Evolutionary conservation across 352 stramenopile genomes (phyloP), one percentile per base, ranked within the genome.

Genomic region (Globisporangium megalacanthum): DNA sequence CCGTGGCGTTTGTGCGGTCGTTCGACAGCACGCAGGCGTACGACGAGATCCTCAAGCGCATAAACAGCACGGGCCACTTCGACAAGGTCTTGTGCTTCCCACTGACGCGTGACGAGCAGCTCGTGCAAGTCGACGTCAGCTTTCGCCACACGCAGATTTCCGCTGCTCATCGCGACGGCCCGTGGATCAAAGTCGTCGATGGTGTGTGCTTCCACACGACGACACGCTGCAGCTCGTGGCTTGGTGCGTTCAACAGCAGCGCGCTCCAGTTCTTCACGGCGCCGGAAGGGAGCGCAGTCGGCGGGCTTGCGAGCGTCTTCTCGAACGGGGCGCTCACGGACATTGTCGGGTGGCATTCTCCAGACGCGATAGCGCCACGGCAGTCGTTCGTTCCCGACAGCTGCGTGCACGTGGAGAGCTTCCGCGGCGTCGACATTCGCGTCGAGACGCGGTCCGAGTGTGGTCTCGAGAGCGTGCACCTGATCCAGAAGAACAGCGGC

Each of bases 181-280:
- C 52, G 4, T 41, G 62, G 11, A 36, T 20, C 15, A 47, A 48
- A 20, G 31, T 65, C 17, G 65, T 89, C 36, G 65, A 79, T 17
- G 79, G 79, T 0, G 25, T 89, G 29, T 89, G 79, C 52, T 75
- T 89, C 54, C 76, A 89, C 62, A 86, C 79, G 1, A 76, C 74
- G 0, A 62, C 49, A 25, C 70, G 65, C 0, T 84, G 79, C 61
- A 86, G 74, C 49, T 72, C 71, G 10, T 89, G 79, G 79, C 75
- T 83, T 54, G 79, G 76, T 9, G 54, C 48, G 0, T 83, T 70
- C 36, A 50, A 54, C n/a, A 61, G 73, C 36, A 61, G 58, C 13
- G 65, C 65, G 36, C 17, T 84, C 20, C 67, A 62, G 52, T 83
- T 88, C 52, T 76, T 79, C 49, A 68, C 71, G 31, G 54, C 73